Evolutionary conservation across 352 stramenopile species (phyloP).

Genomic region (Globisporangium alternatum): DNA sequence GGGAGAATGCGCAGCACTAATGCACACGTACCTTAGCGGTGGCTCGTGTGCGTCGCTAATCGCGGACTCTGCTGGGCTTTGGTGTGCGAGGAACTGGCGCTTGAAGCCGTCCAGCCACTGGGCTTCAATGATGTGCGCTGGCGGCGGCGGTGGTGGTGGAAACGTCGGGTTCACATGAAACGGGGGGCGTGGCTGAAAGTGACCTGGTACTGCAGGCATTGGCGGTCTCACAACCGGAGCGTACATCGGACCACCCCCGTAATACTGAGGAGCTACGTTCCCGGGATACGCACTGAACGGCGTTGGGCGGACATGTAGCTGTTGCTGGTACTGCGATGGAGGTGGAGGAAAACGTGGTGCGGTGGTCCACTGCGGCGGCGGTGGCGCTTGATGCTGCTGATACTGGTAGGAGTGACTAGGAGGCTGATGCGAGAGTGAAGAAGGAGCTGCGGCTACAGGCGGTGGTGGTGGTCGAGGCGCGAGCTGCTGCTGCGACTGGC

Average conservation of each 20-base stretch:
- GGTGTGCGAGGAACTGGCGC: neutral
- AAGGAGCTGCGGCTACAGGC: neutral
- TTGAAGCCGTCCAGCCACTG: conserved; percentile 18
- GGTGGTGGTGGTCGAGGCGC: neutral
- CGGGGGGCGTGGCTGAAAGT: neutral
- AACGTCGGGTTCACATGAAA: neutral
- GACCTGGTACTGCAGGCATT: neutral
- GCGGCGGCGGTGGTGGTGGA: neutral
- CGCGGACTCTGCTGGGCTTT: neutral
- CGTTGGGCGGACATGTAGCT: conserved; percentile 5
- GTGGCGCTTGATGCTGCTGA: neutral
- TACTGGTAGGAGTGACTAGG: neutral
- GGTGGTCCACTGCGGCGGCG: neutral
- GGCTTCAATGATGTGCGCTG: conserved; percentile 8
- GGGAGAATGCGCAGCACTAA: neutral
- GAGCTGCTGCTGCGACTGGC: neutral
- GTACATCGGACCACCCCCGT: neutral
- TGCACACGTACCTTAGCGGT: conserved; percentile 6
- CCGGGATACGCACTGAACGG: neutral
- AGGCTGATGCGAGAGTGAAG: neutral
- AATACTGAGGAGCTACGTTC: neutral
- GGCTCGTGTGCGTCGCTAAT: neutral
- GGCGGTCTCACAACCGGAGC: neutral
- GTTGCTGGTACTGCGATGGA: neutral
- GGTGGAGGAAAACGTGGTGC: neutral